Conservation (phyloP, 441 rosid genomes). For the Arabidopsis hybrid region DNA sequence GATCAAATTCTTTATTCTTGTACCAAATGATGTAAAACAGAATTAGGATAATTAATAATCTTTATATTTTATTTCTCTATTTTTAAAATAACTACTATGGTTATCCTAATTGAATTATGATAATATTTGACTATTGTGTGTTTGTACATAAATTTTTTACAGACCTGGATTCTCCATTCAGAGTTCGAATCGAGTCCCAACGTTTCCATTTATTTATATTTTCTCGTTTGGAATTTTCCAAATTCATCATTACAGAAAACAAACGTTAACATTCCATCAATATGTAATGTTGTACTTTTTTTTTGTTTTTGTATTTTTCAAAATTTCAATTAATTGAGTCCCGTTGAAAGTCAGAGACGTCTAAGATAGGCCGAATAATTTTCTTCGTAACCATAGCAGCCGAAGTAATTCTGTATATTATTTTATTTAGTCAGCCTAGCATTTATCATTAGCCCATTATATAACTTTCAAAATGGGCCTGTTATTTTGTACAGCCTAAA, state of each 20-base stretch:
- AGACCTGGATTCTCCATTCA: not conserved
- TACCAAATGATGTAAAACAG: not conserved
- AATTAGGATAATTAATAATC: not conserved
- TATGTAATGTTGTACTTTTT: not conserved
- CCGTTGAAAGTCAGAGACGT: too few species aligned
- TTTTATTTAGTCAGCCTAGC: not conserved
- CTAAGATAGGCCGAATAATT: too few species aligned
- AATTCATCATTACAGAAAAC: too few species aligned
- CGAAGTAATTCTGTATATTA: not conserved
- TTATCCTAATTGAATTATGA: not conserved
- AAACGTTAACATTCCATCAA: not conserved
- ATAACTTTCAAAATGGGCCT: not conserved
- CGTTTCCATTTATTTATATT: too few species aligned
- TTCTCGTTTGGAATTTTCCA: too few species aligned
- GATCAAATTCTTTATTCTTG: not conserved
- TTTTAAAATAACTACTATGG: not conserved
- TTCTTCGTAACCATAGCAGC: not conserved
- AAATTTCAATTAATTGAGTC: too few species aligned
- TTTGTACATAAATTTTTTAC: too few species aligned
- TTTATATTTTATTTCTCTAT: too few species aligned
- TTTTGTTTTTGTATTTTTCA: too few species aligned
- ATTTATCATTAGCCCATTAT: not conserved
- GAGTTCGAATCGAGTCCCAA: not conserved
- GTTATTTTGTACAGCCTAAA: not conserved
- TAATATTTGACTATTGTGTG: not conserved